Percentiles rank a stretch among this genome's conserved stretches.
Conservation (phyloP, 345 rosid genomes). For the Arabidopsis suecica region DNA sequence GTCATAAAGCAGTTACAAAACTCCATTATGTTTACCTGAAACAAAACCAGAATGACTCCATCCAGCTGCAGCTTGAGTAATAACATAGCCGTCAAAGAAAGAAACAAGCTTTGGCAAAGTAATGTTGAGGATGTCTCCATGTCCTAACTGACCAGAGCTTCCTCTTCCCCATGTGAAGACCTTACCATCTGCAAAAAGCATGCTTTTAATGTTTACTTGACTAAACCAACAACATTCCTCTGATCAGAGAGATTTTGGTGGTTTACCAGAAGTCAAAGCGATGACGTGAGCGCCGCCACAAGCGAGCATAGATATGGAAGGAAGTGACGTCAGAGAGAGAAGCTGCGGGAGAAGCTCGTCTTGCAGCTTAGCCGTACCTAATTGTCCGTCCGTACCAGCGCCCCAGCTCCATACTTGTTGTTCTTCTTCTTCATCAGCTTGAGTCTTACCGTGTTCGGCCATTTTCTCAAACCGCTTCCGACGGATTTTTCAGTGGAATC, state of each 20-base stretch:
- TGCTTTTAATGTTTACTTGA: not conserved
- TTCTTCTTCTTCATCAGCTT: slow-evolving; percentile 14
- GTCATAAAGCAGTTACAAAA: not conserved
- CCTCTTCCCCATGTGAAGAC: slow-evolving; percentile 94
- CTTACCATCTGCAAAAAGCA: slow-evolving; percentile 57
- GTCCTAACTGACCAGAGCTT: slow-evolving; percentile 92
- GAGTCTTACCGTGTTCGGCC: not conserved
- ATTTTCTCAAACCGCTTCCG: not conserved
- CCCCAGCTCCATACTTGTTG: slow-evolving; percentile 91
- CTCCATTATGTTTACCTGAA: slow-evolving; percentile 57
- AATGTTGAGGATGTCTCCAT: slow-evolving; percentile 57
- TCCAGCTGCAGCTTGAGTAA: slow-evolving; percentile 77
- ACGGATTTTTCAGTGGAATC: not conserved
- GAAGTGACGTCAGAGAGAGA: slow-evolving; percentile 56
- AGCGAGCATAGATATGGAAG: slow-evolving; percentile 67
- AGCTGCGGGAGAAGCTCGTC: slow-evolving; percentile 85
- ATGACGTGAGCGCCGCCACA: slow-evolving; percentile 96
- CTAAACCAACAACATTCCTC: not conserved
- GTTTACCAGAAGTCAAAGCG: slow-evolving; percentile 66
- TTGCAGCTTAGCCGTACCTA: slow-evolving; percentile 67
- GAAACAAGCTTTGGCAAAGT: slow-evolving; percentile 56
- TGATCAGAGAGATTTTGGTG: not conserved
- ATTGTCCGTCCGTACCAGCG: slow-evolving; percentile 94
- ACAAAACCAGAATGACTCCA: slow-evolving; percentile 93
- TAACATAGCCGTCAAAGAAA: slow-evolving; percentile 46